Percentiles rank a stretch among this genome's conserved stretches.
phyloP scores from a whole-genome alignment of 768 basidiomycete genomes.

The Suillus brevipes region DNA sequence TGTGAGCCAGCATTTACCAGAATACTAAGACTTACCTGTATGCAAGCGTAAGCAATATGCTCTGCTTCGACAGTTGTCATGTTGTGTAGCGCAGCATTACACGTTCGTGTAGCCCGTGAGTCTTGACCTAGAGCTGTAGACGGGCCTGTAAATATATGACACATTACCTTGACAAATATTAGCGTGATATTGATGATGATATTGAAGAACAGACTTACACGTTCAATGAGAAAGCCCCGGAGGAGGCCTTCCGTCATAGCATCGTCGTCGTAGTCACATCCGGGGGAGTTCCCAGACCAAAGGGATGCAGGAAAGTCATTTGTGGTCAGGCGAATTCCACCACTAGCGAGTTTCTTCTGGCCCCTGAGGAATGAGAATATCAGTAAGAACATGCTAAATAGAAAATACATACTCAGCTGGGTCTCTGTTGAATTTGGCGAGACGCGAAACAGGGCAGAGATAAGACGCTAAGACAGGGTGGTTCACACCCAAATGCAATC shows the following conservation, averaged over 20 bases:
- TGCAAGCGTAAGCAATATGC: conserved; percentile 10
- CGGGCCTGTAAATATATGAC: conserved; percentile 13
- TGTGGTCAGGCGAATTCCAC: neutral
- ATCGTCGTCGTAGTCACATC: conserved; percentile 3
- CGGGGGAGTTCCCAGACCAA: conserved; percentile 6
- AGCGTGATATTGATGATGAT: neutral
- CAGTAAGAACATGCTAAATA: neutral
- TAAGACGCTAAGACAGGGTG: conserved; percentile 2
- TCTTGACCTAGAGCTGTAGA: conserved; percentile 4
- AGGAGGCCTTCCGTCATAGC: neutral
- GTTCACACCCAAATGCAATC: conserved; percentile 3
- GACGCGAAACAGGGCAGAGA: neutral
- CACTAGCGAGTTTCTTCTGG: neutral
- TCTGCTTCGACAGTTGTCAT: conserved; percentile 8
- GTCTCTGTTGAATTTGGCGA: neutral
- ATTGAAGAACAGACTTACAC: neutral
- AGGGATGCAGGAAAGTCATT: conserved; percentile 8
- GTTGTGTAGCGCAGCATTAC: neutral
- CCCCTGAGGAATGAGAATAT: neutral
- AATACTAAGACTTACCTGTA: neutral
- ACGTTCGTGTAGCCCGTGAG: neutral
- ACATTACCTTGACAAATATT: conserved; percentile 2
- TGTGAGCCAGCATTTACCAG: neutral
- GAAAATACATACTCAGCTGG: conserved; percentile 4
- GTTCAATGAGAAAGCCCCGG: neutral